Base-by-base conservation (phyloP, 331 rosid genomes). In the Quercus tomentella region DNA sequence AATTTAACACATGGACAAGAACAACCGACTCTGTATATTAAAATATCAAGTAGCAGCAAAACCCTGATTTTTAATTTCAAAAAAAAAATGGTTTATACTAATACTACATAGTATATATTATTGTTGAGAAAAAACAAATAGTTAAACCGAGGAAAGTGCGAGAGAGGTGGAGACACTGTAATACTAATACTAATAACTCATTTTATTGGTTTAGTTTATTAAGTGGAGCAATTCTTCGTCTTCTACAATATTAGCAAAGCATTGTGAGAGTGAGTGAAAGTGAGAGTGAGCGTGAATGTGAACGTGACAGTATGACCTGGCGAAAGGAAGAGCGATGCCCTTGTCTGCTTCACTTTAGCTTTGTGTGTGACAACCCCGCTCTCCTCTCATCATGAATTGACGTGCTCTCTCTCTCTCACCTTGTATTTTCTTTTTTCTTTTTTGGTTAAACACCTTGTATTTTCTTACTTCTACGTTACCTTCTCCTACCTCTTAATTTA, bases 311-410 rank as follows among this genome's bases (percentile, higher is more conserved):
- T 49, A 49, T 2, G 79, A 33, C 76, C 56, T 31, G 86, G 60
- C 72, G 7, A 73, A 62, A 12, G 71, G 22, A 73, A 37, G 43
- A 62, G 56, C 51, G 6, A 22, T 69, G 85, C 77, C 71, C n/a
- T 49, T 75, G 80, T 45, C 57, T 71, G 77, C 66, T 79, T 77
- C 78, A 56, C 82, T 87, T 89, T 80, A 81, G 83, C 82, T 22
- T 80, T 82, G 77, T 80, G 72, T 43, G 82, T 78, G 87, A 87
- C 86, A 77, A 79, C 81, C 75, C 45, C 45, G 12, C 45, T 41
- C 45, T 9, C 8, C 86, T 83, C 83, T 78, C 90, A 84, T 89
- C 31, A 88, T 83, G 85, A 81, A 81, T 80, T 82, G 88, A 89
- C 89, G 82, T 84, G 93, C 89, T 3, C 22, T 61, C 71, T 67